phyloP scores from a whole-genome alignment of 1,139 yeast species.

The Casaregolazyma suthepensis region DNA sequence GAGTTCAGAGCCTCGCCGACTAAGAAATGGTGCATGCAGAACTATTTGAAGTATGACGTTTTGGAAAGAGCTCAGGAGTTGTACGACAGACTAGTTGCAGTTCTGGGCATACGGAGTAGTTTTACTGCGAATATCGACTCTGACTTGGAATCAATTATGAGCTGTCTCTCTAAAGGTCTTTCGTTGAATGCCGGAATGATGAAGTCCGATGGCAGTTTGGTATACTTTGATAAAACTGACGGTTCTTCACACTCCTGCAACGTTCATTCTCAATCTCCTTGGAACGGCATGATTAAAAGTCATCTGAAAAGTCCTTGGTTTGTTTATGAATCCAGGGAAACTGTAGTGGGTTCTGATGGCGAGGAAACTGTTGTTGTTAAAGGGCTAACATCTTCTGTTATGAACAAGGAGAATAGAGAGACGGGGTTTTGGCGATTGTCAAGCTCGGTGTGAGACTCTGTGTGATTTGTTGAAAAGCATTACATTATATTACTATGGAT shows the following conservation, averaged over 20 bases:
- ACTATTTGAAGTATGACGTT: conserved; percentile 8
- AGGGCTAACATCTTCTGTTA: neutral
- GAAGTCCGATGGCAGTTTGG: neutral
- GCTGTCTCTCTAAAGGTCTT: neutral
- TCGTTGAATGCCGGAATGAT: neutral
- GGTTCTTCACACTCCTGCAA: neutral
- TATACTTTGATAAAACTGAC: neutral
- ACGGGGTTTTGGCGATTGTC: neutral
- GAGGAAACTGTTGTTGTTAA: neutral
- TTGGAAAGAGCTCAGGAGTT: conserved; percentile 8
- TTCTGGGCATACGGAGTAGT: neutral
- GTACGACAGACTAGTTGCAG: neutral
- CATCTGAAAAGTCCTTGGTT: conserved; percentile 6
- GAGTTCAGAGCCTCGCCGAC: conserved; percentile 45
- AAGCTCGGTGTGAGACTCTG: too few species aligned
- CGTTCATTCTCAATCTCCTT: neutral
- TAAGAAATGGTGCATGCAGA: conserved; percentile 6
- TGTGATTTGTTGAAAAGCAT: too few species aligned
- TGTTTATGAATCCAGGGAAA: conserved; percentile 1
- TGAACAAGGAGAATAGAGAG: neutral
- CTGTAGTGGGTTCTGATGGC: neutral
- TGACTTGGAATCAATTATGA: neutral
- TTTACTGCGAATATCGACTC: neutral
- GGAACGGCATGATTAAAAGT: neutral
- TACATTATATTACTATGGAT: neutral